Evolutionary conservation across 2,329 filamentous ascomycete genomes (phyloP), one percentile per base, ranked within the genome.

Genomic region (Calycina herbarum): DNA sequence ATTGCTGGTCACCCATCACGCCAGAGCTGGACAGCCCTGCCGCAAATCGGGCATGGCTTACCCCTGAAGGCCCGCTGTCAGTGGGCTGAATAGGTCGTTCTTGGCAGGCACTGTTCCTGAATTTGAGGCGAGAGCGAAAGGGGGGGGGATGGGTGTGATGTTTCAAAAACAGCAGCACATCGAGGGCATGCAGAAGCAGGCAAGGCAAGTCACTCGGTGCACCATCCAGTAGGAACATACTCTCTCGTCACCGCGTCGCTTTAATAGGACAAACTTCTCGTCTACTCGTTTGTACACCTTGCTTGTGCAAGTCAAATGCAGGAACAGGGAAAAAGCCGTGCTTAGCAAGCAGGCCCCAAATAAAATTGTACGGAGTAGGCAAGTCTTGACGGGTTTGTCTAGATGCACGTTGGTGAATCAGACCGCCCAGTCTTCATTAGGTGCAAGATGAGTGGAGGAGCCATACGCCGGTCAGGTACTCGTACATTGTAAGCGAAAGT

Each of bases 211-310:
- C 38, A 40, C 5, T 40, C 24, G 48, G 8, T 11, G 4, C 20
- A 11, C 45, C 13, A 20, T 5, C 48, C 48, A 27, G 48, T 54
- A 27, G 20, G n/a, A 27, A 54, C 4, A 54, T 3, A 24, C 10
- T 24, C 20, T 27, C 48, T 54, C 11, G 48, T 24, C 48, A 51
- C 10, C 2, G 6, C 45, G 27, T 24, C 45, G 7, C 27, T 24
- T 7, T 54, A 20, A 54, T 54, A 24, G 48, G 48, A 13, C 20
- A 24, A 54, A 24, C 20, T 13, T 27, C 24, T 54, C 48, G 6
- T 54, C 48, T 54, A 54, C 20, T 54, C 8, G 48, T 54, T 54
- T 54, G 48, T 54, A 54, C 20, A 54, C 48, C 48, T 54, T 54
- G 48, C 48, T 54, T 54, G 48, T 54, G 48, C 20, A 54, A 54